Percentiles rank a stretch among this genome's conserved stretches.
Conservation (phyloP, 129 eudicot genomes). For the Tanacetum coccineum region DNA sequence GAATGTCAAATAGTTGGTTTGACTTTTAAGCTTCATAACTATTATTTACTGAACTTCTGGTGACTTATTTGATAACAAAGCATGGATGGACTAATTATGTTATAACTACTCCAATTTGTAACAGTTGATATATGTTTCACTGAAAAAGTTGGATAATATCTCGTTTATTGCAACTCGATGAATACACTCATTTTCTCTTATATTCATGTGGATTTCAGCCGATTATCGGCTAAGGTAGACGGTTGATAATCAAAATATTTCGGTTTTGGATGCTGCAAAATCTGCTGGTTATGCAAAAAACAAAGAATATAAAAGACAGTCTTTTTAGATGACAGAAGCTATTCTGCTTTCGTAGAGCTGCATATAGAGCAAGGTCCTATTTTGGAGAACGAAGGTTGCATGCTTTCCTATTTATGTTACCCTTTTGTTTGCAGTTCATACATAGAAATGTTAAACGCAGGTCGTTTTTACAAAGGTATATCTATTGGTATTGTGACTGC, state of each 20-base stretch:
- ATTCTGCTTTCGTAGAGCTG: constrained; percentile 87
- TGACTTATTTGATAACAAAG: no score
- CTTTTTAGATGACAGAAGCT: constrained; percentile 46
- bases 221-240: constrained; percentile 79
- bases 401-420: constrained; percentile 9
- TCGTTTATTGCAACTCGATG: neutral
- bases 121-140: neutral
- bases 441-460: neutral
- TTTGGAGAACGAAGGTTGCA: constrained; percentile 75
- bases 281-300: constrained; percentile 66
- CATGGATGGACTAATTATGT: neutral
- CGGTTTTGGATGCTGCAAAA: constrained; percentile 88
- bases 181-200: neutral
- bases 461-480: constrained; percentile 32
- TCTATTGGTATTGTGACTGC: constrained; percentile 95
- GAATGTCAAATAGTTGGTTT: constrained; percentile 4
- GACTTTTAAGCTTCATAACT: no score
- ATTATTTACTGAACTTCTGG: no score
- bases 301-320: constrained; percentile 58
- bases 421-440: constrained; percentile 4
- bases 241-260: constrained; percentile 65
- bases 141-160: neutral
- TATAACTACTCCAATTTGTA: no score
- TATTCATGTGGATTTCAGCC: constrained; percentile 51
- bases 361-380: constrained; percentile 99